Evolutionary conservation across 306 rosid genomes (phyloP).

Genomic region (Vicia villosa): DNA sequence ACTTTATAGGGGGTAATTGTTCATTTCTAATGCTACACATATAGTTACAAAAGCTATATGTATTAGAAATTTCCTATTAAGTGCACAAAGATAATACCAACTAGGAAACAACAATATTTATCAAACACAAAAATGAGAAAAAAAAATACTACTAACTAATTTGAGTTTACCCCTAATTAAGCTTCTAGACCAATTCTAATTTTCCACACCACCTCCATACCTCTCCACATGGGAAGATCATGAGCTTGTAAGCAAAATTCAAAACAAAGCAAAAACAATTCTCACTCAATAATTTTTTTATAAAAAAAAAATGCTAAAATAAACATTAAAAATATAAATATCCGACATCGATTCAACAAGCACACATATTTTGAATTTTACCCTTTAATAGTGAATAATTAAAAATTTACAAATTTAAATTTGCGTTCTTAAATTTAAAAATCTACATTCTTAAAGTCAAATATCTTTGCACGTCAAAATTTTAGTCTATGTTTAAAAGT

Average conservation of each 20-base stretch:
- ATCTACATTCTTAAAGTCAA: too few species aligned
- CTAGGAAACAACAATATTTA: slow-evolving; percentile 7
- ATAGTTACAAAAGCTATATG: background rate
- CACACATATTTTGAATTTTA: too few species aligned
- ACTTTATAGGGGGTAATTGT: background rate
- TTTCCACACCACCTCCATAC: slow-evolving; percentile 22
- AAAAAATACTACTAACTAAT: background rate
- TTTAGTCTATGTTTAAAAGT: too few species aligned
- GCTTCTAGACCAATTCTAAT: background rate
- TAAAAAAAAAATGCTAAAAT: too few species aligned
- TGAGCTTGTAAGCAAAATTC: slow-evolving; percentile 16
- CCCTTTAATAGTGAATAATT: too few species aligned
- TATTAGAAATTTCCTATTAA: slow-evolving; percentile 4
- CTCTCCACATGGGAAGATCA: slow-evolving; percentile 23
- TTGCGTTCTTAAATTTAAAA: too few species aligned
- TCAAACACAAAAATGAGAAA: background rate
- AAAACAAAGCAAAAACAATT: slow-evolving; percentile 30
- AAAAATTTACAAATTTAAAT: too few species aligned
- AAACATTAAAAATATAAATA: too few species aligned
- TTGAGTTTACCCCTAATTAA: background rate
- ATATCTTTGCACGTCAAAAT: too few species aligned
- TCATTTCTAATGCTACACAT: slow-evolving; percentile 3
- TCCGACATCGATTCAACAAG: too few species aligned
- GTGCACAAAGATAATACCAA: background rate
- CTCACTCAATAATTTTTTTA: background rate